These are phyloP conservation scores for Cytospora chrysosperma DNA, from an alignment of 2,329 filamentous ascomycete genomes.

Conservation along the genomic window DNA sequence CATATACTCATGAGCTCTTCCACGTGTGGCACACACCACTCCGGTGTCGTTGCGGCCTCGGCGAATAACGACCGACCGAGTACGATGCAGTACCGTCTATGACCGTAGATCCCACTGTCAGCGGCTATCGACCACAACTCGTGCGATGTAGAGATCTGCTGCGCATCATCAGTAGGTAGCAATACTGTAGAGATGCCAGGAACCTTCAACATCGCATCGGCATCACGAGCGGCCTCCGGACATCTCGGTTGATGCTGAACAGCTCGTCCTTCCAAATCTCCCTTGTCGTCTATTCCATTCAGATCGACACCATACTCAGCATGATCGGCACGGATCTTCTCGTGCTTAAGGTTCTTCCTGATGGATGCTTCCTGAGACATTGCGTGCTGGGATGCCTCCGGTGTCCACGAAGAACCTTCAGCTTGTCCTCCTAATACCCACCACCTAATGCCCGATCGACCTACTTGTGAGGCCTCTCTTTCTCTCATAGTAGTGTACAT, in stretches of 20 bases:
- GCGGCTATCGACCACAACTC: neutral
- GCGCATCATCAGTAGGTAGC: neutral
- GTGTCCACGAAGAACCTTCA: neutral
- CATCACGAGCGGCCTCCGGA: neutral
- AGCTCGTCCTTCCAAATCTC: neutral
- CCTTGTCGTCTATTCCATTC: neutral
- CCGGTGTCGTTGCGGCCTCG: neutral
- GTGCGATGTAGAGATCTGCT: neutral
- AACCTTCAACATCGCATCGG: neutral
- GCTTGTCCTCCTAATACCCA: neutral
- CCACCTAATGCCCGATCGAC: neutral
- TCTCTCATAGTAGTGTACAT: too few species aligned
- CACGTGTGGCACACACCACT: neutral
- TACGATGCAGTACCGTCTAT: neutral
- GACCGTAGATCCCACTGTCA: neutral
- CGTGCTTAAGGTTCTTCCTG: neutral
- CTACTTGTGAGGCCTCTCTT: too few species aligned
- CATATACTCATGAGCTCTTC: neutral
- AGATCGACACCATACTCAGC: neutral
- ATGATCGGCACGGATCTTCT: neutral
- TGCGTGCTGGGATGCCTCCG: neutral
- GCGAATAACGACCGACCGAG: neutral
- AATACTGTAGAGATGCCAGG: neutral
- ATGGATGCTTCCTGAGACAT: neutral
- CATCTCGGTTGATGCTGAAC: neutral